These are phyloP conservation scores for Fusarium keratoplasticum DNA, from an alignment of 2,329 filamentous ascomycete species.

Conservation along the genomic window DNA sequence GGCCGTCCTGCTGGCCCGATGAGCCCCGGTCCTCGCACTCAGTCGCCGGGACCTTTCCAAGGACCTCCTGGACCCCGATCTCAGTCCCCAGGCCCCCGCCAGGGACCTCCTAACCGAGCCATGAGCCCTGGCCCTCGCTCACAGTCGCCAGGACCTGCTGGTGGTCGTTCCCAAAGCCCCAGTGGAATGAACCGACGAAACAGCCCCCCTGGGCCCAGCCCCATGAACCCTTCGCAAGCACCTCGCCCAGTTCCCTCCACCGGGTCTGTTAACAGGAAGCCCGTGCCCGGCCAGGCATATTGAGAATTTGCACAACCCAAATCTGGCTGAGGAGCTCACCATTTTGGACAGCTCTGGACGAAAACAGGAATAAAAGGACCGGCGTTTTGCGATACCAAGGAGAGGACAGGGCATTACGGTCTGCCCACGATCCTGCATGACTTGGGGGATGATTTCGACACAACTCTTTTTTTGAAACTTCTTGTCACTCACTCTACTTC, in stretches of 20 bases:
- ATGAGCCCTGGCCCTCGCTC: slow-evolving; percentile 56
- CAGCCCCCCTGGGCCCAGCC: slow-evolving; percentile 59
- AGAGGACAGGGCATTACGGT: slow-evolving; percentile 37
- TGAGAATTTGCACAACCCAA: slow-evolving; percentile 40
- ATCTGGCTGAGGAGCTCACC: slow-evolving; percentile 27
- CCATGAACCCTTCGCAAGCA: slow-evolving; percentile 57
- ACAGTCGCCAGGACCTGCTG: slow-evolving; percentile 59
- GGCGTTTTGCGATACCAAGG: slow-evolving; percentile 48
- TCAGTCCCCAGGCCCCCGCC: slow-evolving; percentile 39
- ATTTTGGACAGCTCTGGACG: slow-evolving; percentile 30
- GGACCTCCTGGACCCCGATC: slow-evolving; percentile 44
- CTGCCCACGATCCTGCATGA: slow-evolving; percentile 40
- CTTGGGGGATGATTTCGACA: slow-evolving; percentile 40
- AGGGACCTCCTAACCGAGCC: slow-evolving; percentile 47
- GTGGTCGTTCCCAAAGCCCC: slow-evolving; percentile 51
- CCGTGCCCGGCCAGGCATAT: slow-evolving; percentile 67
- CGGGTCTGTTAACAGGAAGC: slow-evolving; percentile 64
- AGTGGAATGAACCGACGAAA: slow-evolving; percentile 54
- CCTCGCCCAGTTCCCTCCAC: slow-evolving; percentile 50
- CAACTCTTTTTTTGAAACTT: slow-evolving; percentile 30
- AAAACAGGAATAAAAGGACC: slow-evolving; percentile 41
- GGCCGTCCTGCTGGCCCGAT: slow-evolving; percentile 49
- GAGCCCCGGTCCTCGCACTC: slow-evolving; percentile 50
- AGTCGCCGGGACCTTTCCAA: slow-evolving; percentile 27
- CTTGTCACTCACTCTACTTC: slow-evolving; percentile 40